Conservation (phyloP, 768 basidiomycete genomes). For the Trametes sanguinea region DNA sequence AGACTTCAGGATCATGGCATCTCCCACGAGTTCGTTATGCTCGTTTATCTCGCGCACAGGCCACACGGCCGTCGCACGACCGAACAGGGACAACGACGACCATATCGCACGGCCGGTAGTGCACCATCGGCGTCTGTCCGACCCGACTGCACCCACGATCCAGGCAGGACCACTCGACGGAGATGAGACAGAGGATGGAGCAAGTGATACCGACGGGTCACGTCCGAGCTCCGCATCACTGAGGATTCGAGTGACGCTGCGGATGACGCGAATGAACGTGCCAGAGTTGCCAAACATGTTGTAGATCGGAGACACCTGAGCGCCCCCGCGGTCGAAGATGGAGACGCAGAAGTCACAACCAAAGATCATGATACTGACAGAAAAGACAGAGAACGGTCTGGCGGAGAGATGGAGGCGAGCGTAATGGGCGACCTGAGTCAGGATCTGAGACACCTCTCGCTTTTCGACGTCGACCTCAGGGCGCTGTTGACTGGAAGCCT, state of each 20-base stretch:
- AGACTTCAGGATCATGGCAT: conserved; percentile 1
- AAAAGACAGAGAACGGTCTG: conserved; percentile 35
- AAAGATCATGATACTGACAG: conserved; percentile 33
- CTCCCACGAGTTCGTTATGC: neutral
- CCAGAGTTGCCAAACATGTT: conserved; percentile 29
- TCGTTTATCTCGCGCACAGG: neutral
- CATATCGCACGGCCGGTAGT: conserved; percentile 9
- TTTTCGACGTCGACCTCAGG: neutral
- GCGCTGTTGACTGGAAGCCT: neutral
- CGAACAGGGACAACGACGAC: conserved; percentile 20
- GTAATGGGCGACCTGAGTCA: conserved; percentile 28
- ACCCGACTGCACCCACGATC: neutral
- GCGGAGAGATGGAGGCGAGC: conserved; percentile 31
- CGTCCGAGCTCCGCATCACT: conserved; percentile 8
- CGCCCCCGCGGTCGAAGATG: conserved; percentile 36
- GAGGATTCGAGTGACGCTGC: conserved; percentile 15
- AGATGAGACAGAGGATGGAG: neutral
- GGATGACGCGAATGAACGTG: conserved; percentile 32
- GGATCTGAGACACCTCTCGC: neutral
- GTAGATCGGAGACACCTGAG: conserved; percentile 28
- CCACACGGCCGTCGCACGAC: conserved; percentile 23
- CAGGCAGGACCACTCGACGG: neutral
- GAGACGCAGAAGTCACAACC: conserved; percentile 34
- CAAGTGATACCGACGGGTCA: conserved; percentile 9
- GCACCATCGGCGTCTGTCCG: neutral